Evolutionary conservation across 2,329 filamentous ascomycete species (phyloP), one percentile per base, ranked within the genome.

Genomic region (Xylariales sp.): DNA sequence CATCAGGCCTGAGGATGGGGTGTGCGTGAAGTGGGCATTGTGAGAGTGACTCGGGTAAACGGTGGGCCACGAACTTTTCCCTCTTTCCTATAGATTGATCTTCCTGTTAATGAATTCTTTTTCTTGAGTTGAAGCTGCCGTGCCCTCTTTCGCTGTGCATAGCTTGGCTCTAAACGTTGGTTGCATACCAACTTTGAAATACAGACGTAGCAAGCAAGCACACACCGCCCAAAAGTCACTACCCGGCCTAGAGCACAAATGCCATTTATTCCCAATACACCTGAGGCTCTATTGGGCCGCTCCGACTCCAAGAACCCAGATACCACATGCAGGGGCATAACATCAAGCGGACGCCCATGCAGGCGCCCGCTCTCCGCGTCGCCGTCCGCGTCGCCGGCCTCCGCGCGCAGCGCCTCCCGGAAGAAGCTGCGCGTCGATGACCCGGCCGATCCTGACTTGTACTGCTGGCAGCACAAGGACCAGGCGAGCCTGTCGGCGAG

Each of bases 401-500:
- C 43, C 48, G 42, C 50, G 44, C 43, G 30, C 12, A n/a, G n/a
- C n/a, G 28, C 36, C 29, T 44, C 37, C 27, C 25, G 52, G 48
- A 29, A 60, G 44, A 46, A 52, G 16, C 52, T 62, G 12, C 57
- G 65, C 51, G 62, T 67, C 5, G 63, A 67, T 38, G 72, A 79
- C 43, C 71, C 75, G 3, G 64, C 68, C 40, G 72, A 78, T 33
- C 74, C 79, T 43, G 70, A 65, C n/a, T 75, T 83, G 34, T 96
- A 89, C 65, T 97, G 91, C 69, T 95, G 87, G 85, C 89, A 96
- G 60, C 93, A 98, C 67, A 90, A 87, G 57, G 88, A 93, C 40
- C 93, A 98, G 61, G 88, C 88, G 40, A 55, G 58, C 48, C 53
- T 59, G 40, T 69, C 71, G 7, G 58, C 69, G 3, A 59, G 58